Conservation (phyloP, 495 filamentous ascomycete genomes). For the Pseudomonodictys pantanalensis region DNA sequence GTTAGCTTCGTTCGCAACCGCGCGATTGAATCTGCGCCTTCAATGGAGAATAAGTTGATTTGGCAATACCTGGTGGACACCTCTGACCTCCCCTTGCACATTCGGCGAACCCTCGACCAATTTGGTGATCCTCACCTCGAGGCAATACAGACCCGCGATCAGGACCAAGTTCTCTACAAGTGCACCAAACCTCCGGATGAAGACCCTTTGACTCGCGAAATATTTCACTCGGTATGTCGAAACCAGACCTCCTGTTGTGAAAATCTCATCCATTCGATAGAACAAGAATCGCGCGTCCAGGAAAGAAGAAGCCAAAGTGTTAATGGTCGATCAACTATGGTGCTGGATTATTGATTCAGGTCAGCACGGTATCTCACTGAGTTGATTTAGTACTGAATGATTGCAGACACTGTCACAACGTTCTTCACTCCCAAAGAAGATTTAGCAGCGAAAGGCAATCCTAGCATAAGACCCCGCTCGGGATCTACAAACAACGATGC, state of each 20-base stretch:
- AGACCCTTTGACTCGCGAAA: background rate
- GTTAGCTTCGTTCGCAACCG: background rate
- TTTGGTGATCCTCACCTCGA: constrained; percentile 2
- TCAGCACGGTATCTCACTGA: background rate
- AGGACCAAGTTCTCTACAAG: constrained; percentile 21
- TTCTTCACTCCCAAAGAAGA: constrained; percentile 12
- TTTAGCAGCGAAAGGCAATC: background rate
- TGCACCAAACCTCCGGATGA: constrained; percentile 1
- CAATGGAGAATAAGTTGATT: constrained; percentile 11
- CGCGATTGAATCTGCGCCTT: background rate
- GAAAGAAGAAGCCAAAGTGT: constrained; percentile 1
- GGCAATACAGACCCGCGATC: background rate
- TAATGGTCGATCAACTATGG: constrained; percentile 22
- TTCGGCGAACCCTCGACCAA: constrained; percentile 12
- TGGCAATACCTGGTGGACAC: constrained; percentile 15
- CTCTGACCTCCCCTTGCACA: constrained; percentile 1
- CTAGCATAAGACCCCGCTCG: background rate
- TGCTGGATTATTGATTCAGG: constrained; percentile 16
- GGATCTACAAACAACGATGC: background rate
- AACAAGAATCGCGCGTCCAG: background rate
- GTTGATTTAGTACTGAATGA: background rate
- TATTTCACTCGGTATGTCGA: background rate
- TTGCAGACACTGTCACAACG: constrained; percentile 3
- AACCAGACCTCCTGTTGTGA: background rate
- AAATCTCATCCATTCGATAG: background rate